Evolutionary conservation across 192 early-diverging fungal genomes (phyloP), one percentile per base, ranked within the genome.

Genomic region (Coemansia sp.): DNA sequence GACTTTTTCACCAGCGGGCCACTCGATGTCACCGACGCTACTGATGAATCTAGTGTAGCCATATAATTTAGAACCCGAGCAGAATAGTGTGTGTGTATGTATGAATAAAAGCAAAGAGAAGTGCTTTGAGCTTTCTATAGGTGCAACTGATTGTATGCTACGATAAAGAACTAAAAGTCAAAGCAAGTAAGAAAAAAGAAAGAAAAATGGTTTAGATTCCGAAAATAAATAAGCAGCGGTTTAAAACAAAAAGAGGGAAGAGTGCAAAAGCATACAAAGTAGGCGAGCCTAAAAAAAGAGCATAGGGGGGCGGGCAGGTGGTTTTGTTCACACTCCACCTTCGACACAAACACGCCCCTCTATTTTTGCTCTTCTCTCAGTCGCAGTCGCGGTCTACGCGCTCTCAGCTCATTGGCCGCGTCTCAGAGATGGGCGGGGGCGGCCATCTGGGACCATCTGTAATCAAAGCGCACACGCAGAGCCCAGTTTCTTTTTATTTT

Each of bases 1-100:
- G 71, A 80, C 48, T 80, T 80, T 39, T 78, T 72, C n/a, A 36
- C 62, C 22, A 59, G 65, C 22, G 39, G 24, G 16, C 49, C 49
- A 24, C 24, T 45, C 36, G 60, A 48, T 35, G 56, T 16, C 25
- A 35, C 52, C 8, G 39, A 24, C 25, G 56, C 22, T 24, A 24
- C 23, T 13, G 71, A 23, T 28, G 61, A 27, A 58, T 75, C 73
- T 59, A 69, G 6, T n/a, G 63, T 59, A 8, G 73, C 55, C 73
- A 75, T 42, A 16, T 75, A 65, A 35, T 39, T 54, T 46, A 67
- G 34, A 24, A 27, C 16, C 23, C 22, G 24, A 25, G 22, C 4
- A 23, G 13, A 6, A 23, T 9, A 51, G 22, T 27, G 22, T 20
- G 16, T 35, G 11, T 35, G 14, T 55, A 55, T 14, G 29, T 16